Percentiles rank a stretch among this genome's conserved stretches.
Evolutionary conservation across 352 stramenopile genomes (phyloP).

Genomic region (Pythium vanterpoolii): DNA sequence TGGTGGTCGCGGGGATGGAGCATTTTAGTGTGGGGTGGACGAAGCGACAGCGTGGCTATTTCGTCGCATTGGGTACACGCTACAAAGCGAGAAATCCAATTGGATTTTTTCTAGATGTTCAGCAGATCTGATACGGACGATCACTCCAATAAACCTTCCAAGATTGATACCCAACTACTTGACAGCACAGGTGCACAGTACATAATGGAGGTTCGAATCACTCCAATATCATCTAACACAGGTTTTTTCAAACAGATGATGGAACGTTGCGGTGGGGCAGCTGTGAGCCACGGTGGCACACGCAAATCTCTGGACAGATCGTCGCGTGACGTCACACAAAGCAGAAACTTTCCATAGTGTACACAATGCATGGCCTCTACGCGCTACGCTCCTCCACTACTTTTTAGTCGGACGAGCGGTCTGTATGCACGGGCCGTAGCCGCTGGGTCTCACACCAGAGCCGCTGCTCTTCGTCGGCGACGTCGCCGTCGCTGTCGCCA

Average conservation of each 20-base stretch:
- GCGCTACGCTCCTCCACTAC: not conserved
- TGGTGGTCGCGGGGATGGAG: too few relatives aligned
- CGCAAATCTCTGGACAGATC: too few relatives aligned
- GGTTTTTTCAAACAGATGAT: not conserved
- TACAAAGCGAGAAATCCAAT: too few relatives aligned
- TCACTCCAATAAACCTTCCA: not conserved
- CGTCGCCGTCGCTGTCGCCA: constrained; percentile 18
- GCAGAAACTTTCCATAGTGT: not conserved
- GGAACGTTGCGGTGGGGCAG: not conserved
- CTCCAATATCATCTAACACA: not conserved
- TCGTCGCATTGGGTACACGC: too few relatives aligned
- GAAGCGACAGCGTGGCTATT: too few relatives aligned
- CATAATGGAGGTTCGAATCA: not conserved
- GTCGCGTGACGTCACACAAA: too few relatives aligned
- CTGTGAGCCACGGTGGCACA: too few relatives aligned
- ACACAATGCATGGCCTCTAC: not conserved
- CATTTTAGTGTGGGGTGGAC: too few relatives aligned
- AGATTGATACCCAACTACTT: too few relatives aligned
- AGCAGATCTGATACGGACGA: too few relatives aligned
- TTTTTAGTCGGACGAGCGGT: constrained; percentile 9
- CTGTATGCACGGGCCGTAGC: constrained; percentile 10
- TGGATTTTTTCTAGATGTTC: too few relatives aligned
- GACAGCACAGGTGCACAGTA: not conserved
- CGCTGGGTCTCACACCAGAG: constrained; percentile 21
- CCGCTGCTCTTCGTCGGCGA: constrained; percentile 11